A percentile compares a stretch with the other conserved stretches of the same genome.
These are phyloP conservation scores for Cytospora piceae DNA, from an alignment of 2,329 filamentous ascomycete species.

Conservation along the genomic window DNA sequence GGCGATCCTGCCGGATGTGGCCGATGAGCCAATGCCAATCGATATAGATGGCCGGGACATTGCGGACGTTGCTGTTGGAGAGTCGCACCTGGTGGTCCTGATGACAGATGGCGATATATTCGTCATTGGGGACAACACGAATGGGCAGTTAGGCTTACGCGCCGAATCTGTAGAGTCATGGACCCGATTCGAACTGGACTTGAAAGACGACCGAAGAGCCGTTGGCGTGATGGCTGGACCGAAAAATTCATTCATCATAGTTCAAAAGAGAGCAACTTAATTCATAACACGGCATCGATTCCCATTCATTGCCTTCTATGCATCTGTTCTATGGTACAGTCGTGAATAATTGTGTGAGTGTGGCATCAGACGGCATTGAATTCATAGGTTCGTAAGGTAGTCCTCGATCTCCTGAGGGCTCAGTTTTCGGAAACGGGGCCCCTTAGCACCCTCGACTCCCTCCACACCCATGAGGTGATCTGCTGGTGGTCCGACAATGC, in stretches of 20 bases:
- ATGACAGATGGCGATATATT: constrained; percentile 54
- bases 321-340: constrained; percentile 45
- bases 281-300: constrained; percentile 27
- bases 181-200: constrained; percentile 41
- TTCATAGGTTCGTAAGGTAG: constrained; percentile 96
- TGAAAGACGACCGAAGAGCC: constrained; percentile 37
- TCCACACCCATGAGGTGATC: constrained; percentile 91
- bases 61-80: constrained; percentile 60
- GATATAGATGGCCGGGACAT: constrained; percentile 56
- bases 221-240: constrained; percentile 53
- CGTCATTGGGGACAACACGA: constrained; percentile 58
- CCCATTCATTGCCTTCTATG: constrained; percentile 38
- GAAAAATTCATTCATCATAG: constrained; percentile 53
- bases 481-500: constrained; percentile 93
- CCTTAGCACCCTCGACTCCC: constrained; percentile 81
- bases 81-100: constrained; percentile 61
- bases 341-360: constrained; percentile 31
- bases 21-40: constrained; percentile 46
- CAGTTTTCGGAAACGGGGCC: constrained; percentile 90
- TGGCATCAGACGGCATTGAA: constrained; percentile 33
- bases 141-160: constrained; percentile 62
- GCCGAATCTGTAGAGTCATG: constrained; percentile 38
- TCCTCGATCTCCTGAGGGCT: constrained; percentile 99
- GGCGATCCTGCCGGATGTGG: constrained; percentile 39
- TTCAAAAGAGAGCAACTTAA: constrained; percentile 32